A percentile compares a stretch with the other conserved stretches of the same genome.
Evolutionary conservation across 225 moss, liverwort and hornwort species (phyloP).

Genomic region (Antitrichia curtipendula): DNA sequence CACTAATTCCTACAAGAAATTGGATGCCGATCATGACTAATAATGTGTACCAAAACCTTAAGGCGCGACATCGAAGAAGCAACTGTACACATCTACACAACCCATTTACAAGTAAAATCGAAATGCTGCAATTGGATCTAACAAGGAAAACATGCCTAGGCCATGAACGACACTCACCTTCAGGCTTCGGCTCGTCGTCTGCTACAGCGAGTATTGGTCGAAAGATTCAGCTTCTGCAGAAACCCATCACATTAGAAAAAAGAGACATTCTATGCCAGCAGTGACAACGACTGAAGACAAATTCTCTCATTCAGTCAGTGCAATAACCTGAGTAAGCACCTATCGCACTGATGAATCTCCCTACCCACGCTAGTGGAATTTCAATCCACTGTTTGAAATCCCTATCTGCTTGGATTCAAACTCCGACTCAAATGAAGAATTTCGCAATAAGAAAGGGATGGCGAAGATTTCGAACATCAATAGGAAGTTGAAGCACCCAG

Average conservation of each 20-base stretch:
- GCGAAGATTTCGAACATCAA: neutral
- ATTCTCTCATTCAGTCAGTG: neutral
- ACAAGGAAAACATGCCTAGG: neutral
- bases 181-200: neutral
- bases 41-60: neutral
- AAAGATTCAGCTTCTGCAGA: neutral
- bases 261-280: neutral
- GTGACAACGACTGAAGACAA: neutral
- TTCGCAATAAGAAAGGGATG: neutral
- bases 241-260: constrained; percentile 2
- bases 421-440: neutral
- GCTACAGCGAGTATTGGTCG: neutral
- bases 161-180: neutral
- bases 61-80: neutral
- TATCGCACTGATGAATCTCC: neutral
- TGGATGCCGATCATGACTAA: neutral
- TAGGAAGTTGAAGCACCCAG: neutral
- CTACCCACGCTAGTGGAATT: neutral
- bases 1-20: neutral
- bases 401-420: neutral
- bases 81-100: neutral
- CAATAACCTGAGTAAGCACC: neutral
- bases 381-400: neutral
- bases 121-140: neutral
- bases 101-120: neutral